phyloP scores from a whole-genome alignment of 352 stramenopile species.

The Phytophthora palmivora region DNA sequence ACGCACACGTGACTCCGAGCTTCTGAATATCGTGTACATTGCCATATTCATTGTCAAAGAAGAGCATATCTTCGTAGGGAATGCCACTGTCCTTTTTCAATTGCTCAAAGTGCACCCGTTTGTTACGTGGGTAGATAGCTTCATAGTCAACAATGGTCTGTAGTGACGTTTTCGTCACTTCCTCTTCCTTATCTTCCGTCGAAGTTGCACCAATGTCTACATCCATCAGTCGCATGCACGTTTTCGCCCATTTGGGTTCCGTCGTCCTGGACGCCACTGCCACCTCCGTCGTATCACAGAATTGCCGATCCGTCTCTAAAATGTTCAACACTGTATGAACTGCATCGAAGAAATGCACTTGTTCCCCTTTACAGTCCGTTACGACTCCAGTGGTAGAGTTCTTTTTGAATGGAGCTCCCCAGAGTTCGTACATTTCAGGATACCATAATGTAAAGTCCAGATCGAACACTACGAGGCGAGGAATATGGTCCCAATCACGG shows the following conservation, averaged over 20 bases:
- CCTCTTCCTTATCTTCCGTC: conserved; percentile 22
- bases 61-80: conserved; percentile 95
- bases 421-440: conserved; percentile 89
- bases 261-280: conserved; percentile 63
- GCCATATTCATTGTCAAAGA: conserved; percentile 95
- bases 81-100: conserved; percentile 91
- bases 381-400: conserved; percentile 64
- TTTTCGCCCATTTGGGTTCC: conserved; percentile 79
- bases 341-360: conserved; percentile 83
- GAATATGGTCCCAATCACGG: conserved; percentile 58
- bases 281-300: conserved; percentile 60
- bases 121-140: conserved; percentile 88
- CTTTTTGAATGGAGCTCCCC: conserved; percentile 81
- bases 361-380: conserved; percentile 66
- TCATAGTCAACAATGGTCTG: conserved; percentile 76
- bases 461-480: conserved; percentile 78
- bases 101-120: conserved; percentile 92
- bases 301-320: conserved; percentile 74
- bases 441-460: conserved; percentile 84
- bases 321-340: conserved; percentile 76
- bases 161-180: conserved; percentile 45
- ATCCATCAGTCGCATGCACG: conserved; percentile 80
- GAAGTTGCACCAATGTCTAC: conserved; percentile 58
- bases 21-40: conserved; percentile 77
- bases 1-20: conserved; percentile 79